Base-by-base conservation (phyloP, 345 rosid species). In the Murraya koenigii region DNA sequence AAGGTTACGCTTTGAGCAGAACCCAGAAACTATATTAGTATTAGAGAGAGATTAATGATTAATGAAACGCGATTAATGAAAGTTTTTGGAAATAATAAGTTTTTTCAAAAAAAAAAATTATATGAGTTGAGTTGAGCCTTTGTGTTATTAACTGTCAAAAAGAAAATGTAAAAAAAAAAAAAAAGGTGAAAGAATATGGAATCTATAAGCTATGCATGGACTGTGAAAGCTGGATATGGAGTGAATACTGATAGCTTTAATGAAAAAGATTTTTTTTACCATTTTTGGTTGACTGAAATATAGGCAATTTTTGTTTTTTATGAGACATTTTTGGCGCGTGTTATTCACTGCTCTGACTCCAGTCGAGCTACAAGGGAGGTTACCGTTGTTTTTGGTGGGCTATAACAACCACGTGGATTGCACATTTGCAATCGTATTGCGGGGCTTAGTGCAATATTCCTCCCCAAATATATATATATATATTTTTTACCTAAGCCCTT, bases 151-250 rank as follows among this genome's bases (percentile, higher is more conserved):
- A 80, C 66, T 26, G 74, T 62, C 61, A 76, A 66, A 75, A 44
- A 44, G 49, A 44, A 13, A 44, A 44, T 44, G 49, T 44, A 2
- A 44, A 44, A 44, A 44, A 41, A 41, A 41, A 41, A 44, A 44
- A 44, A 8, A 67, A 55, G 68, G 75, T 52, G 77, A 80, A 26
- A 28, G 77, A 81, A 79, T 72, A 82, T 75, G 82, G 85, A 87
- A 83, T 83, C 83, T 63, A 49, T 70, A 75, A 79, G 35, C 63
- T 19, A 68, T 66, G 11, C 56, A 55, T 76, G 80, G 78, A 36
- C 58, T 28, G 78, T 62, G 78, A 56, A 71, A 76, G 72, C 83
- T 56, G 61, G 59, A 60, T 73, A 63, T 71, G 70, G 79, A 80
- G 73, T 79, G 83, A 74, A 67, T 69, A 47, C 63, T 52, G 33